Percentiles rank a stretch among this genome's conserved stretches.
Conservation (phyloP, 140 eudicot species). For the Anethum foeniculum region DNA sequence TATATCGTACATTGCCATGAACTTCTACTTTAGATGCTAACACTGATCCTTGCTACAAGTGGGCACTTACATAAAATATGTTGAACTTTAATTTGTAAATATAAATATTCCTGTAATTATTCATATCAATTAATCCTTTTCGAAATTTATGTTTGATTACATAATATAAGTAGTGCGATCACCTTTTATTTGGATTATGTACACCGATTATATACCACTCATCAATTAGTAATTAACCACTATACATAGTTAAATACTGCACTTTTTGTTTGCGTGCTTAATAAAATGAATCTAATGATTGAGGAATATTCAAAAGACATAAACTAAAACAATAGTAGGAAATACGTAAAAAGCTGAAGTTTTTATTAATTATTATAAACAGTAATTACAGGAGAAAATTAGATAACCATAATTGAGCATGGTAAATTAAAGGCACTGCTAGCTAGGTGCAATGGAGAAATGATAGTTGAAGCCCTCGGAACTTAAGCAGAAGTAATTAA, state of each 20-base stretch:
- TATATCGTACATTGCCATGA: background rate
- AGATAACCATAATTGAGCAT: background rate
- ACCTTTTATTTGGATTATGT: background rate
- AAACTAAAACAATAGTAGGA: background rate
- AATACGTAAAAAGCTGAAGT: background rate
- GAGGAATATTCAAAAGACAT: background rate
- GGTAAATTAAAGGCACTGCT: background rate
- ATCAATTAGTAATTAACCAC: background rate
- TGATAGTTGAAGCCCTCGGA: background rate
- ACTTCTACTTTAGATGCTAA: background rate
- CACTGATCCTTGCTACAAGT: background rate
- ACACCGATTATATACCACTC: too few species aligned
- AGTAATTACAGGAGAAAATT: constrained; percentile 5
- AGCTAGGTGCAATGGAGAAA: background rate
- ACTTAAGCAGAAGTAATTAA: background rate
- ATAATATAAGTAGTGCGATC: background rate
- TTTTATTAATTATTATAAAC: background rate
- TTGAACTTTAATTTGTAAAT: too few species aligned
- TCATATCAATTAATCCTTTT: background rate
- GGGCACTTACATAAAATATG: background rate
- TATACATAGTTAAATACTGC: background rate
- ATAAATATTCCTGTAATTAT: too few species aligned
- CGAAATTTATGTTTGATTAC: background rate
- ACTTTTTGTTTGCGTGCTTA: background rate
- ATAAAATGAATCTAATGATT: background rate